These are phyloP conservation scores for Lactarius vividus DNA, from an alignment of 768 basidiomycete genomes.

Conservation along the genomic window DNA sequence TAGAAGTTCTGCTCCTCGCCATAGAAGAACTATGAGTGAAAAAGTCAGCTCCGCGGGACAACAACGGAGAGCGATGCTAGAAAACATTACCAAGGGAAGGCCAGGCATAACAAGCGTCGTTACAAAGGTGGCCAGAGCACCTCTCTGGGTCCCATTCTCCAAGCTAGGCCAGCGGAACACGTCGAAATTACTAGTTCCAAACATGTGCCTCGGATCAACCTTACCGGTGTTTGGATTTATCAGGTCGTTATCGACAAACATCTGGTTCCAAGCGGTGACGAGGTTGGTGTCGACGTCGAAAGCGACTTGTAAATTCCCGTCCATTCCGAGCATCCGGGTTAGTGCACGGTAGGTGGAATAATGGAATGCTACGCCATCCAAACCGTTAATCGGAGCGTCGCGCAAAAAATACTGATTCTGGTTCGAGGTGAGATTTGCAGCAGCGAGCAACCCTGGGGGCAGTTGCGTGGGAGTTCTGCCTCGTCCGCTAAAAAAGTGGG, in stretches of 20 bases:
- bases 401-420: constrained; percentile 81
- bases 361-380: constrained; percentile 88
- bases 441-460: constrained; percentile 65
- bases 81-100: constrained; percentile 61
- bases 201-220: constrained; percentile 87
- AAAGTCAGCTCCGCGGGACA: constrained; percentile 21
- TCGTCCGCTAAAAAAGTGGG: constrained; percentile 59
- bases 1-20: constrained; percentile 95
- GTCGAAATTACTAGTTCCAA: constrained; percentile 92
- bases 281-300: constrained; percentile 84
- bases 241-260: constrained; percentile 87
- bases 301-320: constrained; percentile 89
- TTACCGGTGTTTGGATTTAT: constrained; percentile 62
- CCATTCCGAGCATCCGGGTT: constrained; percentile 90
- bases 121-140: constrained; percentile 76
- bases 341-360: constrained; percentile 90
- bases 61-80: neutral
- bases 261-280: constrained; percentile 87
- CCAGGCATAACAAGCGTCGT: constrained; percentile 83
- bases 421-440: constrained; percentile 59
- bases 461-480: constrained; percentile 75
- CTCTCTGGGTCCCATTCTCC: constrained; percentile 76
- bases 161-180: constrained; percentile 92
- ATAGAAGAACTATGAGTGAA: constrained; percentile 61
- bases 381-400: constrained; percentile 51